These are phyloP conservation scores for Eutrema yunnanense DNA, from an alignment of 345 rosid species.

Conservation along the genomic window DNA sequence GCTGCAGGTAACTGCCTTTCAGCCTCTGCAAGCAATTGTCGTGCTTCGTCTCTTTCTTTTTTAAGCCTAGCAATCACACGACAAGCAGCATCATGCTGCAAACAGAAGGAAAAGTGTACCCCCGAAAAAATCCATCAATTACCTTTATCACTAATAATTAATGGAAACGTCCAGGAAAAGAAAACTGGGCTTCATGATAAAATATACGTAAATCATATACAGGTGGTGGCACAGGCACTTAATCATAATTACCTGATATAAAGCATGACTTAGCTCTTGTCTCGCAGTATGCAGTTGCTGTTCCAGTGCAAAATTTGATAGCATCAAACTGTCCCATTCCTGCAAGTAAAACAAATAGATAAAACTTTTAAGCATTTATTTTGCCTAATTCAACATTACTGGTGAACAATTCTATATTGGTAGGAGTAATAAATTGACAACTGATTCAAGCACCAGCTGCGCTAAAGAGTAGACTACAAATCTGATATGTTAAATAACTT, in stretches of 20 bases:
- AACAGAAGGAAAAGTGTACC: constrained; percentile 4
- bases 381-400: neutral
- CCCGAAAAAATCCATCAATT: constrained; percentile 9
- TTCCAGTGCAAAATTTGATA: constrained; percentile 91
- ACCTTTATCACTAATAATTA: neutral
- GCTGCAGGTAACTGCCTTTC: constrained; percentile 70
- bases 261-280: constrained; percentile 94
- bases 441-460: neutral
- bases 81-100: constrained; percentile 99
- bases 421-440: neutral
- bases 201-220: neutral
- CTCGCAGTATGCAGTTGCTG: constrained; percentile 94
- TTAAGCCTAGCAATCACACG: constrained; percentile 97
- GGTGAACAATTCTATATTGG: neutral
- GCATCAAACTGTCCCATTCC: constrained; percentile 98
- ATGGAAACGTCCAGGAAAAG: neutral
- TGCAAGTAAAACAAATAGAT: constrained; percentile 23
- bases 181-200: neutral
- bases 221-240: neutral
- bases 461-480: neutral
- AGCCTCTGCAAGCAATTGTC: constrained; percentile 66
- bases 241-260: constrained; percentile 72
- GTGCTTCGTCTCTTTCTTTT: constrained; percentile 90
- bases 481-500: neutral
- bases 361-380: constrained; percentile 7